phyloP scores from a whole-genome alignment of 2,329 filamentous ascomycete genomes.

The Cladosporium sp. region DNA sequence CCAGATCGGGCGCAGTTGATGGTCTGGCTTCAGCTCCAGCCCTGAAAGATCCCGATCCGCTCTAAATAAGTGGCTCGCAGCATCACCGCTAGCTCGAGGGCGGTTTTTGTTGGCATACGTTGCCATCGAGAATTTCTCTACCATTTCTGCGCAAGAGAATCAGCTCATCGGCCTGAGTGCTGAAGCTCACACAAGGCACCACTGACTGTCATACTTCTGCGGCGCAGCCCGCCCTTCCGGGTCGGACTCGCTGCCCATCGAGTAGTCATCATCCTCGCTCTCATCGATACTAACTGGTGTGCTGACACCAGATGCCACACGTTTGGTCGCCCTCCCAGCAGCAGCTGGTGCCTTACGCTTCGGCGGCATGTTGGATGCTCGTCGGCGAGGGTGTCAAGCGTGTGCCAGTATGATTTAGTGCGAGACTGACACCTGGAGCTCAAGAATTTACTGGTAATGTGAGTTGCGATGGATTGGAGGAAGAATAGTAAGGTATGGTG shows the following conservation, averaged over 20 bases:
- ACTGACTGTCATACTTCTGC: slow-evolving; percentile 39
- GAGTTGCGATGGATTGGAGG: not conserved
- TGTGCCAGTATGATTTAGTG: slow-evolving; percentile 12
- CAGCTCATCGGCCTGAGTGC: slow-evolving; percentile 13
- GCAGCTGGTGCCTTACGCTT: slow-evolving; percentile 37
- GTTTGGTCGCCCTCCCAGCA: slow-evolving; percentile 31
- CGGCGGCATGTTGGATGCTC: slow-evolving; percentile 28
- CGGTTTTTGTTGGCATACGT: slow-evolving; percentile 43
- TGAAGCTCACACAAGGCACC: not conserved
- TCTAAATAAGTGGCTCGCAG: slow-evolving; percentile 53
- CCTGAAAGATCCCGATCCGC: slow-evolving; percentile 74
- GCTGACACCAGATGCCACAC: slow-evolving; percentile 36
- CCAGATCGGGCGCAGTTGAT: slow-evolving; percentile 86
- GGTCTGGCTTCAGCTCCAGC: slow-evolving; percentile 78
- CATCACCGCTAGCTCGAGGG: slow-evolving; percentile 42
- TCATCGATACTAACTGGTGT: slow-evolving; percentile 47
- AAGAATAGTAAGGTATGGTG: not conserved
- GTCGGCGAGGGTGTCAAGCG: slow-evolving; percentile 11
- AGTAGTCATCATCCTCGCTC: slow-evolving; percentile 52
- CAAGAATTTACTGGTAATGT: not conserved
- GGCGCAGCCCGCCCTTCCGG: slow-evolving; percentile 16
- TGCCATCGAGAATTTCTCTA: slow-evolving; percentile 52
- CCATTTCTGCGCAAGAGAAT: slow-evolving; percentile 33
- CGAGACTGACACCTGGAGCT: not conserved
- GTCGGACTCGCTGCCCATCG: slow-evolving; percentile 33